Conservation (phyloP, 768 basidiomycete species). For the Boletus eberwhitei region DNA sequence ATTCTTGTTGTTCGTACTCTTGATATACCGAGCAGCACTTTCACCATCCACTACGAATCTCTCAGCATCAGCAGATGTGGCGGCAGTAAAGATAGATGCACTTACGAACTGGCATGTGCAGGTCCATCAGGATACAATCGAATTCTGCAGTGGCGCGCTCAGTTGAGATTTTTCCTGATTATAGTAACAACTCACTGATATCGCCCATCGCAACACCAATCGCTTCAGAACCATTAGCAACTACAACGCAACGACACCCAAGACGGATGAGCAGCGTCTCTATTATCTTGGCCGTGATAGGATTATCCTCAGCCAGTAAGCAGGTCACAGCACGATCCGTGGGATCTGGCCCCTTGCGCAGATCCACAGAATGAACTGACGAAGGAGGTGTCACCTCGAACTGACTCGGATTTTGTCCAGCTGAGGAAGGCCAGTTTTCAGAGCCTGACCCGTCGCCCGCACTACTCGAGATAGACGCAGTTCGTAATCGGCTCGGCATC, state of each 20-base stretch:
- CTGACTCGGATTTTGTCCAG: constrained; percentile 51
- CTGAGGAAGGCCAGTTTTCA: constrained; percentile 65
- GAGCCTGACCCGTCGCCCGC: constrained; percentile 76
- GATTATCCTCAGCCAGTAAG: constrained; percentile 94
- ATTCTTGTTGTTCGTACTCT: constrained; percentile 94
- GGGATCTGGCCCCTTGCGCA: constrained; percentile 74
- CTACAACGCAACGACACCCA: constrained; percentile 93
- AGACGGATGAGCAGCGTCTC: constrained; percentile 91
- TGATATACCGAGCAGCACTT: constrained; percentile 94
- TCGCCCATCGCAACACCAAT: constrained; percentile 97
- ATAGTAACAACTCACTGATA: constrained; percentile 66
- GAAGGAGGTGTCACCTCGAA: constrained; percentile 70
- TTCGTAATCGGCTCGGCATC: constrained; percentile 84
- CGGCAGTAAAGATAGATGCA: constrained; percentile 11
- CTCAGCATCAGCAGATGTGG: constrained; percentile 8
- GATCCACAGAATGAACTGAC: constrained; percentile 80
- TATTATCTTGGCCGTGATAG: constrained; percentile 96
- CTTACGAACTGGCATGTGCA: constrained; percentile 92
- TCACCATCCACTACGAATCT: constrained; percentile 78
- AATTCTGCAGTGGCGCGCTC: constrained; percentile 57
- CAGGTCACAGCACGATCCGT: constrained; percentile 89
- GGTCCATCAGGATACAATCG: constrained; percentile 93
- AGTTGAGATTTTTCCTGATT: background rate
- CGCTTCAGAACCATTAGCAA: constrained; percentile 94
- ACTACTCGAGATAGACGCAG: constrained; percentile 83